Conservation (phyloP, 2,329 filamentous ascomycete species). For the Cercospora zeae-maydis region DNA sequence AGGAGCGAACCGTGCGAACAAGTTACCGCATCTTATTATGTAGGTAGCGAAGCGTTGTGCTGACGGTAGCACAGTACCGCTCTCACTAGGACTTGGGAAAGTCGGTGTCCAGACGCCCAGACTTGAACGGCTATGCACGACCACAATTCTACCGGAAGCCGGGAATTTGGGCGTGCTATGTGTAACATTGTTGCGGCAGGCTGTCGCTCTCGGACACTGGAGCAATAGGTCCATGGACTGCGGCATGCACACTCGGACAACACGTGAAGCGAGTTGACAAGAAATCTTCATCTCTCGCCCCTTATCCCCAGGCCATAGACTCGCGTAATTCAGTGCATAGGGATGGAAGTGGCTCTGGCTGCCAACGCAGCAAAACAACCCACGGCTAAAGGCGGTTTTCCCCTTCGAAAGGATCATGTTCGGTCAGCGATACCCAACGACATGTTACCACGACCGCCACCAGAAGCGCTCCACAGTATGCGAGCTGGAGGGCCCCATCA, state of each 20-base stretch:
- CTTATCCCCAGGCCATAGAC: background rate
- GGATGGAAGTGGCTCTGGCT: background rate
- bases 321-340: too few species aligned
- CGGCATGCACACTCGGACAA: conserved; percentile 16
- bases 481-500: background rate
- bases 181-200: background rate
- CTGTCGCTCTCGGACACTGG: conserved; percentile 16
- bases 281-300: conserved; percentile 8
- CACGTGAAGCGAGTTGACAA: conserved; percentile 13
- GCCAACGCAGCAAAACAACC: background rate
- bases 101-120: conserved; percentile 7
- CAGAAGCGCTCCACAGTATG: background rate
- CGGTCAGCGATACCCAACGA: conserved; percentile 2
- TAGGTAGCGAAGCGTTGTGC: conserved; percentile 1
- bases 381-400: conserved; percentile 9
- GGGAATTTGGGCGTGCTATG: background rate
- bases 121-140: conserved; percentile 5
- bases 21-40: conserved; percentile 1
- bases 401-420: conserved; percentile 12
- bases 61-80: conserved; percentile 4
- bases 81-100: conserved; percentile 13
- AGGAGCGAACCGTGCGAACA: background rate
- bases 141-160: conserved; percentile 9
- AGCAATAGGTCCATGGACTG: conserved; percentile 13
- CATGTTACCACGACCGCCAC: conserved; percentile 1